Conservation (phyloP, 2,329 filamentous ascomycete species). For the Aureobasidium sp. region DNA sequence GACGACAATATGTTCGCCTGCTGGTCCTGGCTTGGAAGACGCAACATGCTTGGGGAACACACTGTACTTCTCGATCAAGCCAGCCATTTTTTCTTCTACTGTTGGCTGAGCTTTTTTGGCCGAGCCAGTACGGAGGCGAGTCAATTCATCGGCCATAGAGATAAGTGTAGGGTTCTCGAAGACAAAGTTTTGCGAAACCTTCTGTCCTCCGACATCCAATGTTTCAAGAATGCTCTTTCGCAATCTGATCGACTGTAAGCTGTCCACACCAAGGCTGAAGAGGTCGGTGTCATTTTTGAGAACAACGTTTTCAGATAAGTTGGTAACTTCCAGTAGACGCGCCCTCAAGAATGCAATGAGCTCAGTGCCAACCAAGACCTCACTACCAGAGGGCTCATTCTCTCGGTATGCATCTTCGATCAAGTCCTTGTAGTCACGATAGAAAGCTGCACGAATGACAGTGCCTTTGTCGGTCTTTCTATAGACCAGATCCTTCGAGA, state of each 20-base stretch:
- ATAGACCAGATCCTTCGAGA: constrained; percentile 38
- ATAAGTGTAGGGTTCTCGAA: constrained; percentile 50
- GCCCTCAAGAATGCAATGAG: constrained; percentile 16
- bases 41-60: constrained; percentile 27
- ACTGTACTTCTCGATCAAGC: constrained; percentile 29
- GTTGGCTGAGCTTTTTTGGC: constrained; percentile 12
- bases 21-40: not conserved
- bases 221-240: constrained; percentile 46
- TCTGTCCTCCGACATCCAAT: constrained; percentile 42
- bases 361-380: constrained; percentile 23
- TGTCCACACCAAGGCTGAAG: constrained; percentile 53
- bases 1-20: constrained; percentile 32
- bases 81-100: constrained; percentile 23
- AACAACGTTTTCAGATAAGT: constrained; percentile 21
- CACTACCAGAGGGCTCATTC: constrained; percentile 19
- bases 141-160: constrained; percentile 40
- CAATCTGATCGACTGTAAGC: constrained; percentile 51
- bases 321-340: constrained; percentile 20
- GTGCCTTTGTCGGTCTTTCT: constrained; percentile 50
- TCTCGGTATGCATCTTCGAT: constrained; percentile 41
- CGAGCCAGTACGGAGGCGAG: constrained; percentile 34
- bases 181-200: constrained; percentile 49
- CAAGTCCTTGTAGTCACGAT: constrained; percentile 37
- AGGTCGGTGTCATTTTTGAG: constrained; percentile 45
- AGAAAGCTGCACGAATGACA: constrained; percentile 44